Evolutionary conservation across 2,329 filamentous ascomycete genomes (phyloP), one percentile per base, ranked within the genome.

Genomic region (Ophiostoma himal-ulmi): DNA sequence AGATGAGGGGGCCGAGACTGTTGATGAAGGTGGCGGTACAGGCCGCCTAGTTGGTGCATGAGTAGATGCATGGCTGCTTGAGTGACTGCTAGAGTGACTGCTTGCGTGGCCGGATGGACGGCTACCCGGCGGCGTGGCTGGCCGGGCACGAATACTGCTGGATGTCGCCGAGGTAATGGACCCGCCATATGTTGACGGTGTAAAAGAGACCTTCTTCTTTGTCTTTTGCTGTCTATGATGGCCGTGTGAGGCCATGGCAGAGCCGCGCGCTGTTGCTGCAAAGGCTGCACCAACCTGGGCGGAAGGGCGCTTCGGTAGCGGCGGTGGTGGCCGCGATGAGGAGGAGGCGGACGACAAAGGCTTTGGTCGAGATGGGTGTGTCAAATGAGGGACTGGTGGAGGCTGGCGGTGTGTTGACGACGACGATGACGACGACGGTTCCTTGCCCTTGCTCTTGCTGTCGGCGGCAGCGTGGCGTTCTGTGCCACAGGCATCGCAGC

Each of bases 401-500:
- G 70, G 34, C 14, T 65, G 64, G 14, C 44, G 70, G 20, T 37
- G 67, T 62, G 48, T 7, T 6, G 22, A 13, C 11, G 48, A 20
- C 14, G 22, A 34, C 13, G 48, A 30, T 10, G 34, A n/a, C 52
- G 60, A 54, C 6, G n/a, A 22, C 52, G 52, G 52, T 17, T 39
- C 62, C 41, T 22, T 65, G 62, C 62, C 36, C 14, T 36, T 64
- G 30, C 60, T 64, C 30, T 36, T 64, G 60, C 26, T 22, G 5
- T 39, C 26, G 22, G 36, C 26, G 10, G 48, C n/a, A 1, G 52
- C 22, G 3, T 64, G 37, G 69, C 82, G 79, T 75, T 84, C 80
- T 11, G 76, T 77, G 11, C 82, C 83, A 74, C 87, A 89, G 5
- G 84, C 86, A 72, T 86, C 86, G 75, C 87, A 89, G 74, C 79